These are phyloP conservation scores for Oenanthe sinensis DNA, from an alignment of 129 eudicot species.

Conservation along the genomic window DNA sequence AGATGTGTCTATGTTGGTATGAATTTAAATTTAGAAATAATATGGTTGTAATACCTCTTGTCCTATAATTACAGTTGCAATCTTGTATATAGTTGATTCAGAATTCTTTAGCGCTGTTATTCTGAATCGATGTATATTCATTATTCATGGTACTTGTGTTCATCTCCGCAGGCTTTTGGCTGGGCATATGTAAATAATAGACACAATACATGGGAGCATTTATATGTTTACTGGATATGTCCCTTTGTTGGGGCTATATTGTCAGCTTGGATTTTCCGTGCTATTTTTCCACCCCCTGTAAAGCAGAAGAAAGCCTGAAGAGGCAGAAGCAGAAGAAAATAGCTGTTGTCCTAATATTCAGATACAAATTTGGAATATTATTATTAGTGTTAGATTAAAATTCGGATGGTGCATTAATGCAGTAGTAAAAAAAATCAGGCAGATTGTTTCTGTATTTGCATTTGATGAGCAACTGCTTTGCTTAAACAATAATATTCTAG, in stretches of 20 bases:
- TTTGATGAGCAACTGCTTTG: background rate
- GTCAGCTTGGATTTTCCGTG: constrained; percentile 68
- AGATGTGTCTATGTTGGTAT: background rate
- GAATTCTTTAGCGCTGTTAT: background rate
- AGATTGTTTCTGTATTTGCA: background rate
- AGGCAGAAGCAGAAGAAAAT: background rate
- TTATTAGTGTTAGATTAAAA: background rate
- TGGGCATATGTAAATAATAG: constrained; percentile 70
- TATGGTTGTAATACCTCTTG: background rate
- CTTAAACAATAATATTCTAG: background rate
- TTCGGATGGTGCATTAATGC: background rate
- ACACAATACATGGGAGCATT: constrained; percentile 82
- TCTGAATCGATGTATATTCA: background rate
- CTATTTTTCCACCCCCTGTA: constrained; percentile 45
- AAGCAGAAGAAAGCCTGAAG: constrained; percentile 52
- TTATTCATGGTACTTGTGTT: background rate
- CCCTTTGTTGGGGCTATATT: constrained; percentile 66
- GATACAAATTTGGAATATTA: background rate
- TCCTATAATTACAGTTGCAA: background rate
- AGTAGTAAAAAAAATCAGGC: background rate
- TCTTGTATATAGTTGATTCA: background rate
- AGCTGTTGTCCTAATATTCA: background rate
- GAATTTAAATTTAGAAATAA: background rate
- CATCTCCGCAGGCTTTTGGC: constrained; percentile 52
- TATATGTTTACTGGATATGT: constrained; percentile 74